Percentiles rank a stretch among this genome's conserved stretches.
These are phyloP conservation scores for Glarea lozoyensis DNA, from an alignment of 495 filamentous ascomycete genomes.

Conservation along the genomic window DNA sequence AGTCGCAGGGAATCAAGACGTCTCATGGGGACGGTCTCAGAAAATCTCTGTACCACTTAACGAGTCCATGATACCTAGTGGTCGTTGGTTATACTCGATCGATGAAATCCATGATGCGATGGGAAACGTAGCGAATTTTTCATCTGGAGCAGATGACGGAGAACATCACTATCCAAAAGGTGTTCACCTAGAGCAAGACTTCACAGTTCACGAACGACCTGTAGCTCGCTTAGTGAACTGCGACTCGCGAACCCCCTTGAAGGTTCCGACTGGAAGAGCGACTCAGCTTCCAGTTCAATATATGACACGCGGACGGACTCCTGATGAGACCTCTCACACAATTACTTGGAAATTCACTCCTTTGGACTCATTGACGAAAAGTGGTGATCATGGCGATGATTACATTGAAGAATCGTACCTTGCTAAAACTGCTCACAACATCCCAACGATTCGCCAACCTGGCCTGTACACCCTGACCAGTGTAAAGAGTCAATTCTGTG, in stretches of 20 bases:
- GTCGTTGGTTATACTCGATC: slow-evolving; percentile 80
- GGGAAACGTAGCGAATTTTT: slow-evolving; percentile 80
- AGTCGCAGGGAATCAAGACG: slow-evolving; percentile 47
- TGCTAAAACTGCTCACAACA: slow-evolving; percentile 39
- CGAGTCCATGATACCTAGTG: slow-evolving; percentile 69
- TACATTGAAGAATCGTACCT: slow-evolving; percentile 42
- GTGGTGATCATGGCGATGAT: slow-evolving; percentile 51
- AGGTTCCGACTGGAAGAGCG: slow-evolving; percentile 64
- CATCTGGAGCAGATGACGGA: slow-evolving; percentile 53
- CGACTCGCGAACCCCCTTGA: slow-evolving; percentile 68
- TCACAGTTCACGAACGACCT: slow-evolving; percentile 83
- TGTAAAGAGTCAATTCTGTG: slow-evolving; percentile 69
- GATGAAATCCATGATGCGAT: slow-evolving; percentile 86
- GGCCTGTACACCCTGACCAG: slow-evolving; percentile 79
- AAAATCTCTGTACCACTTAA: slow-evolving; percentile 72
- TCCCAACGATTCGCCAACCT: slow-evolving; percentile 56
- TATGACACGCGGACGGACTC: slow-evolving; percentile 45
- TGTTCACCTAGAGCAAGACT: slow-evolving; percentile 60
- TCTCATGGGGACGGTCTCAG: slow-evolving; percentile 74
- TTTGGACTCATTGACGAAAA: slow-evolving; percentile 50
- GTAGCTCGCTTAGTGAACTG: slow-evolving; percentile 60
- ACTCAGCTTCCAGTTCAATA: slow-evolving; percentile 66
- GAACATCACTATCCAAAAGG: slow-evolving; percentile 46
- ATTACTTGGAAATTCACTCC: slow-evolving; percentile 63
- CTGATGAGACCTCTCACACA: slow-evolving; percentile 43